Base-by-base conservation (phyloP, 2,329 filamentous ascomycete genomes). In the Diaporthe vaccinii region DNA sequence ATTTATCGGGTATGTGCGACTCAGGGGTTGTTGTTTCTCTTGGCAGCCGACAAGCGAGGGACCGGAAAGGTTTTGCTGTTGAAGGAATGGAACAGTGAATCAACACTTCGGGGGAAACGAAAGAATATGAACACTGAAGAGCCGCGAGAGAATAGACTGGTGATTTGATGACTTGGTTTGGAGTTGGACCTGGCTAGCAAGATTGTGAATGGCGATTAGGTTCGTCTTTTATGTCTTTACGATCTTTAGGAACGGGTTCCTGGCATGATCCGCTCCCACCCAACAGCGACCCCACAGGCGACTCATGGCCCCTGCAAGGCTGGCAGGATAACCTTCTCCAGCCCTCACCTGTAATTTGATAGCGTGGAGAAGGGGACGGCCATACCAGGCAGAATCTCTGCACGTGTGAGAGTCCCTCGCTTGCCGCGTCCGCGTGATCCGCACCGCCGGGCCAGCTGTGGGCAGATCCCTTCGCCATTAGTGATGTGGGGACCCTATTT, bases 331-430 rank as follows among this genome's bases (percentile, higher is more conserved):
- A 67, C 67, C 51, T 46, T 74, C 61, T 68, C 51, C 72, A 74
- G 61, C 61, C 72, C 57, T 68, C 51, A 46, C 72, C 72, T 74
- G 72, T 68, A 74, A 74, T 74, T 68, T 69, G 65, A 69, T 69
- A 69, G 46, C 65, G 65, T 69, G 65, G 65, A 55, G 65, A 69
- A 39, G 62, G 49, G 49, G 36, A 69, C 46, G 46, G 22, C 65
- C 65, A 69, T 69, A 53, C 55, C 65, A 49, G 65, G 49, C 49
- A 55, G 46, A 28, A 69, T 55, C 22, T 69, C 65, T 69, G 49
- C 49, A 55, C 49, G 65, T 69, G 65, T 46, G n/a, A 15, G 22
- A 69, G 31, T 55, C 46, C 34, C 34, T 55, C 49, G 65, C 65
- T 55, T 53, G 31, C 65, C 65, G 46, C 65, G 65, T 41, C 65